Conservation (phyloP, 164 flowering plant species). For the Amborella trichopoda region DNA sequence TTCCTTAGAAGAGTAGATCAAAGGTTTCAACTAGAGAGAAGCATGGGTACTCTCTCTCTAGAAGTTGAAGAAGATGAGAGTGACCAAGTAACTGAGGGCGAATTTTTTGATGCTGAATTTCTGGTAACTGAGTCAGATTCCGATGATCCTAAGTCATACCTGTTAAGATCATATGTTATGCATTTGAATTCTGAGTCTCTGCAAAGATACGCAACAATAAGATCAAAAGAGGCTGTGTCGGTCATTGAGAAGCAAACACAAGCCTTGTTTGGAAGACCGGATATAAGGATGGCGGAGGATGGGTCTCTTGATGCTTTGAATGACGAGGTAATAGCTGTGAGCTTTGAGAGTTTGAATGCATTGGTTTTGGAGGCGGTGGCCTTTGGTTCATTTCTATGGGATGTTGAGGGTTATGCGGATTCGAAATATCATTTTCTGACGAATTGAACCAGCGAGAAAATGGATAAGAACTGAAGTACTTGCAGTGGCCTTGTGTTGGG, state of each 20-base stretch:
- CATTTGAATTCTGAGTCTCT: slow-evolving; percentile 81
- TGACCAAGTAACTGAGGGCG: slow-evolving; percentile 73
- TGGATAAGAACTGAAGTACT: too few species aligned
- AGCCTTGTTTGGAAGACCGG: slow-evolving; percentile 86
- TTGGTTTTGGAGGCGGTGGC: slow-evolving; percentile 82
- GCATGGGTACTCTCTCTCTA: slow-evolving; percentile 64
- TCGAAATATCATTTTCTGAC: slow-evolving; percentile 52
- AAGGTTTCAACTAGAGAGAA: slow-evolving; percentile 75
- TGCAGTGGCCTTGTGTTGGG: too few species aligned
- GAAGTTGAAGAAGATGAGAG: slow-evolving; percentile 22
- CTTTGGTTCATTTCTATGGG: slow-evolving; percentile 91
- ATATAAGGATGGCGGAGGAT: slow-evolving; percentile 48
- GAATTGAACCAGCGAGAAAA: slow-evolving; percentile 18
- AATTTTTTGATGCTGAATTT: slow-evolving; percentile 9
- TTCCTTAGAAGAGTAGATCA: slow-evolving; percentile 83
- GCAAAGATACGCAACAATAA: slow-evolving; percentile 76
- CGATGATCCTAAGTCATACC: slow-evolving; percentile 28
- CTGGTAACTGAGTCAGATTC: slow-evolving; percentile 16
- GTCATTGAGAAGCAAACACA: slow-evolving; percentile 89
- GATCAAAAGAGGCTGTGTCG: slow-evolving; percentile 78
- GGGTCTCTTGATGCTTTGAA: slow-evolving; percentile 54
- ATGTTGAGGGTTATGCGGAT: slow-evolving; percentile 68
- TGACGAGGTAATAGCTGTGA: slow-evolving; percentile 50
- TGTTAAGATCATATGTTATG: slow-evolving; percentile 76
- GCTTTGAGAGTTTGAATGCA: slow-evolving; percentile 68